Conservation (phyloP, 306 rosid species). For the Pyrus betulifolia region DNA sequence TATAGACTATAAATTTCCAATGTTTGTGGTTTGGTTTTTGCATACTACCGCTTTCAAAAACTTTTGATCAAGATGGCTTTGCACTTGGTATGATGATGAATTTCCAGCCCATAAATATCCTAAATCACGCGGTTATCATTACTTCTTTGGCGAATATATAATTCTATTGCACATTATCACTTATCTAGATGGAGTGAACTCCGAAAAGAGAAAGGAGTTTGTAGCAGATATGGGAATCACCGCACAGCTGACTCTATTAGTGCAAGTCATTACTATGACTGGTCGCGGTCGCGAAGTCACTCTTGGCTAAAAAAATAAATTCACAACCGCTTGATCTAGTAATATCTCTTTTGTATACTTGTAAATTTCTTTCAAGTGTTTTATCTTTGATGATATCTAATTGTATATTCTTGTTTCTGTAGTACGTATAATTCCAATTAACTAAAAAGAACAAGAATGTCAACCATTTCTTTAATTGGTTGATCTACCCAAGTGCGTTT, state of each 20-base stretch:
- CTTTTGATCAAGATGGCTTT: too few relatives aligned
- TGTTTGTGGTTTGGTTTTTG: too few relatives aligned
- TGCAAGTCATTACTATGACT: slow-evolving; percentile 74
- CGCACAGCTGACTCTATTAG: slow-evolving; percentile 70
- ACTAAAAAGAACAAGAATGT: background rate
- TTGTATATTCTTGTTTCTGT: background rate
- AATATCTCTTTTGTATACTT: background rate
- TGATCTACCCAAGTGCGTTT: background rate
- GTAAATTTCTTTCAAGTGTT: background rate
- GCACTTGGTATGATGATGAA: slow-evolving; percentile 47
- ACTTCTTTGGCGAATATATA: background rate
- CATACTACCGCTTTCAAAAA: too few relatives aligned
- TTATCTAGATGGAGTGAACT: slow-evolving; percentile 75
- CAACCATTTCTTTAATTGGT: background rate
- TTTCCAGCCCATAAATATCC: background rate
- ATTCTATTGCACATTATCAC: background rate
- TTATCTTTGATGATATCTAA: background rate
- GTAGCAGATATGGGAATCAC: slow-evolving; percentile 81
- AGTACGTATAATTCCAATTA: background rate
- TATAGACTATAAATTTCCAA: too few relatives aligned
- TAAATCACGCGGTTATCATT: background rate
- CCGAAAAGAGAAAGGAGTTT: slow-evolving; percentile 54
- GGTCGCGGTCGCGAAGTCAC: slow-evolving; percentile 87
- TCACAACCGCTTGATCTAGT: slow-evolving; percentile 99
- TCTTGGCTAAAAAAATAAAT: slow-evolving; percentile 87